phyloP scores from a whole-genome alignment of 2,329 filamentous ascomycete genomes.

The Fusarium redolens region DNA sequence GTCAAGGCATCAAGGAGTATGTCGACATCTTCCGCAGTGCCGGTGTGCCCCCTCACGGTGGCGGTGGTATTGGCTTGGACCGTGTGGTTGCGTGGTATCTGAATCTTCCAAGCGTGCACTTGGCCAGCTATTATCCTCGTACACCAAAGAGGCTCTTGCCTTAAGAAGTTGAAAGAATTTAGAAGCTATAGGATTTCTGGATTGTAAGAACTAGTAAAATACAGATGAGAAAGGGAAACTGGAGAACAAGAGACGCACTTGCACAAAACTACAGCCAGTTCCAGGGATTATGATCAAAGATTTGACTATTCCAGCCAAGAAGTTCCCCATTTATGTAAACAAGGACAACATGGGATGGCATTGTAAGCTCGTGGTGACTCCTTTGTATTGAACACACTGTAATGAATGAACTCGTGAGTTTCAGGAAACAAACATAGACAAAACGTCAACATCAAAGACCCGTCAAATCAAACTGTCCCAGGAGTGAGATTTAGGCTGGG shows the following conservation, averaged over 20 bases:
- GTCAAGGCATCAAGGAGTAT: conserved; percentile 86
- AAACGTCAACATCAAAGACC: not conserved
- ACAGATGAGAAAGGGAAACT: not conserved
- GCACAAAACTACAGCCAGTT: not conserved
- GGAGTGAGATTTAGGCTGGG: not conserved
- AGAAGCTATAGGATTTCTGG: not conserved
- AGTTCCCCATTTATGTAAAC: not conserved
- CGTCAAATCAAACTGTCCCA: not conserved
- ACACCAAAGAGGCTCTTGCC: conserved; percentile 70
- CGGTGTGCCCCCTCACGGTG: conserved; percentile 89
- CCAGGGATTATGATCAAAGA: not conserved
- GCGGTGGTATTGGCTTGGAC: conserved; percentile 90
- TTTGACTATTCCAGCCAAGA: not conserved
- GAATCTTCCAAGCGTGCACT: conserved; percentile 68
- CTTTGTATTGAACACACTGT: not conserved
- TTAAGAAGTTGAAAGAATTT: conserved; percentile 43
- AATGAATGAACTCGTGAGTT: not conserved
- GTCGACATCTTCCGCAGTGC: conserved; percentile 83
- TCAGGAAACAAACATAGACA: not conserved
- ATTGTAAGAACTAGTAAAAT: conserved; percentile 10
- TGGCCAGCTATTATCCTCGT: conserved; percentile 68
- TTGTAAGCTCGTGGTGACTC: not conserved
- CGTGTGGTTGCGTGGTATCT: conserved; percentile 79
- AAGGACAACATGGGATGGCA: not conserved
- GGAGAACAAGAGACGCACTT: not conserved